Evolutionary conservation across 1,284 basidiomycete genomes (phyloP).

Genomic region (Ustilago crameri): DNA sequence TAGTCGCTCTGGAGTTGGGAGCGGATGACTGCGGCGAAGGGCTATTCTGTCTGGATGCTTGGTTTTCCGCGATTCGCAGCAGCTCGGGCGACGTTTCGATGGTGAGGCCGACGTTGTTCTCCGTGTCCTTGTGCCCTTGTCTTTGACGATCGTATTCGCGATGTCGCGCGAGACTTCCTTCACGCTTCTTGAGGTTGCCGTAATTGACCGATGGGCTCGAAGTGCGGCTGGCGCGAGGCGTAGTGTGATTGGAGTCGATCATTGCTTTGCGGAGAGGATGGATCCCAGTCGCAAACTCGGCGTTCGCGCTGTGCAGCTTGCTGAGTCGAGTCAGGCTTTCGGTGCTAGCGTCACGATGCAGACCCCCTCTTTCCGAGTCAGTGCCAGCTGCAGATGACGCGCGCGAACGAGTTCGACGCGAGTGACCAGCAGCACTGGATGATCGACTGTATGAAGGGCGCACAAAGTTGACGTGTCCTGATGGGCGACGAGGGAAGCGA

Average conservation of each 20-base stretch:
- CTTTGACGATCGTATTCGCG: slow-evolving; percentile 18
- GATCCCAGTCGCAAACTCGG: slow-evolving; percentile 39
- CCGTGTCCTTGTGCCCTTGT: slow-evolving; percentile 4
- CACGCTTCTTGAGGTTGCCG: slow-evolving; percentile 38
- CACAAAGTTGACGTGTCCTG: slow-evolving; percentile 34
- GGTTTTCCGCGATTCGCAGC: slow-evolving; percentile 26
- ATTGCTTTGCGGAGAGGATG: slow-evolving; percentile 43
- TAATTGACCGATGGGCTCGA: slow-evolving; percentile 30
- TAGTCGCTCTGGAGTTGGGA: slow-evolving; percentile 36
- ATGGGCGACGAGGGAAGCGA: slow-evolving; percentile 47
- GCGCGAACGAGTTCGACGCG: slow-evolving; percentile 30
- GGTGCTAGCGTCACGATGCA: slow-evolving; percentile 25
- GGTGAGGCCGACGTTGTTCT: slow-evolving; percentile 35
- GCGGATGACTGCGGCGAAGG: slow-evolving; percentile 22
- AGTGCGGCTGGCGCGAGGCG: slow-evolving; percentile 48
- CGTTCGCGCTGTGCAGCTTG: slow-evolving; percentile 27
- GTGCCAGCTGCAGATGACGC: slow-evolving; percentile 33
- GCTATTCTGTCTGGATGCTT: slow-evolving; percentile 11
- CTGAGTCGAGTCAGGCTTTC: slow-evolving; percentile 32
- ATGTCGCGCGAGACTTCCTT: slow-evolving; percentile 19
- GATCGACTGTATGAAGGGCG: slow-evolving; percentile 45
- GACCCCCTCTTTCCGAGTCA: slow-evolving; percentile 17
- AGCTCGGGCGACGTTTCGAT: slow-evolving; percentile 50
- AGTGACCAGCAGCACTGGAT: slow-evolving; percentile 29
- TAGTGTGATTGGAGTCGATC: slow-evolving; percentile 49